Evolutionary conservation across 106 monocot genomes (phyloP).

Genomic region (Phalaenopsis aphrodite): DNA sequence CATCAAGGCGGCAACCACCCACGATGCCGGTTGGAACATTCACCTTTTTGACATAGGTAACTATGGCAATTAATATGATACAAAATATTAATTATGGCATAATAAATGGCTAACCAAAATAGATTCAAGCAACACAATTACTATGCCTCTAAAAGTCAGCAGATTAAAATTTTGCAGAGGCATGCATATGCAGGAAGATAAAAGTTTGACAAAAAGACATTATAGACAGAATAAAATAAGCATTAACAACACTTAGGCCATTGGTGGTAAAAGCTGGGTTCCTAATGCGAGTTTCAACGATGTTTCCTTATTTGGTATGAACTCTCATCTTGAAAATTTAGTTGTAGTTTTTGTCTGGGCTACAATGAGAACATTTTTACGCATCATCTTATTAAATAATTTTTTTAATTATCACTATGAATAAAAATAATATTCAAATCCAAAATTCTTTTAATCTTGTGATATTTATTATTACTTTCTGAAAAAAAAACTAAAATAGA

Average conservation of each 20-base stretch:
- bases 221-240: background rate
- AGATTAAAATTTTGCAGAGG: background rate
- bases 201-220: background rate
- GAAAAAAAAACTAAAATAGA: background rate
- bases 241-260: background rate
- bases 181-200: background rate
- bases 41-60: conserved; percentile 68
- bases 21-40: conserved; percentile 87
- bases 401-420: background rate
- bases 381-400: background rate
- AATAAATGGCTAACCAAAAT: background rate
- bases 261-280: background rate
- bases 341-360: background rate
- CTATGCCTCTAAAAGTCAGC: background rate
- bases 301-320: background rate
- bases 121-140: background rate
- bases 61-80: conserved; percentile 20
- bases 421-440: background rate
- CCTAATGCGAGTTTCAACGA: background rate
- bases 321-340: background rate
- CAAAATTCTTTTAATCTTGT: background rate
- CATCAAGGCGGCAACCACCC: conserved; percentile 93
- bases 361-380: background rate
- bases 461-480: background rate
- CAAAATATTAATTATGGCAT: conserved; percentile 1